Conservation (phyloP, 2,329 filamentous ascomycete species). For the Tolypocladium inflatum region DNA sequence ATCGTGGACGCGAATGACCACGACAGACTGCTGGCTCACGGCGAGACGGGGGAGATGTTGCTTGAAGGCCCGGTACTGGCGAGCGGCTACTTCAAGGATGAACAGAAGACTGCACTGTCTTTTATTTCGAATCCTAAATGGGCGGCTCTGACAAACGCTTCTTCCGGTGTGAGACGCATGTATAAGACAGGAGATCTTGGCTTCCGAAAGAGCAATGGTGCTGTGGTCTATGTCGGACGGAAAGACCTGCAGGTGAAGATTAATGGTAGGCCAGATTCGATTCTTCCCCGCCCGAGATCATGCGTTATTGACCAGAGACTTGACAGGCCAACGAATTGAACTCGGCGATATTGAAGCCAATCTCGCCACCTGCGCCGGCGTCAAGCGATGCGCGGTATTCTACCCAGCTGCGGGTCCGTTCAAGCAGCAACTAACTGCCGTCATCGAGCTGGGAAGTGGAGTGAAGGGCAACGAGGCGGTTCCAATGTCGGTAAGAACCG, state of each 20-base stretch:
- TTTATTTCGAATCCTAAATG: constrained; percentile 35
- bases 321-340: constrained; percentile 41
- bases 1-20: constrained; percentile 10
- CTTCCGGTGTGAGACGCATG: constrained; percentile 4
- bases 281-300: background rate
- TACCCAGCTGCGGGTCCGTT: background rate
- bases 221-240: constrained; percentile 35
- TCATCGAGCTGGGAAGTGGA: background rate
- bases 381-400: constrained; percentile 1
- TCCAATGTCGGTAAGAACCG: background rate
- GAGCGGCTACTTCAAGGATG: constrained; percentile 13
- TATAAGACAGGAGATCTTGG: constrained; percentile 41
- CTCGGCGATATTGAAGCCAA: constrained; percentile 17
- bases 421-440: background rate
- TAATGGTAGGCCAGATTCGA: constrained; percentile 11
- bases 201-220: constrained; percentile 26
- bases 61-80: constrained; percentile 15
- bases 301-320: background rate
- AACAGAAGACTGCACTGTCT: constrained; percentile 8
- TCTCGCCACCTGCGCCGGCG: background rate
- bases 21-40: constrained; percentile 8
- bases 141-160: background rate
- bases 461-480: background rate
- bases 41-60: constrained; percentile 15
- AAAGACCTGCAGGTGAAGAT: constrained; percentile 50